Evolutionary conservation across 1,139 yeast species (phyloP).

Genomic region (Lipomyces yarrowii): DNA sequence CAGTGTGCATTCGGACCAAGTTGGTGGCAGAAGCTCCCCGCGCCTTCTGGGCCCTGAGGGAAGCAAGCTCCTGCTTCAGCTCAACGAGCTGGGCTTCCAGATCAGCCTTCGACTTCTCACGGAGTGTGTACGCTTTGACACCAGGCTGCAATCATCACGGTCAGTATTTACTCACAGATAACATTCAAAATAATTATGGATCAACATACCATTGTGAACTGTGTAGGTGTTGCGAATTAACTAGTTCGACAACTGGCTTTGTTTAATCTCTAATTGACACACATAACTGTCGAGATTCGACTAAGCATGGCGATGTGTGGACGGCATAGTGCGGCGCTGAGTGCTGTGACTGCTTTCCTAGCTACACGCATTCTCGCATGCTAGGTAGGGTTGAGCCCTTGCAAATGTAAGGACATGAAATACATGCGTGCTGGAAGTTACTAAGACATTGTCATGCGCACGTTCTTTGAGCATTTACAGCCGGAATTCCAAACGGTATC

Average conservation of each 20-base stretch:
- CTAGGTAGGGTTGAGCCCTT: conserved; percentile 12
- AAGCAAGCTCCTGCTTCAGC: conserved; percentile 95
- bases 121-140: conserved; percentile 68
- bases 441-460: background rate
- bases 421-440: background rate
- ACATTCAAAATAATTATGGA: background rate
- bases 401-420: background rate
- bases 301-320: background rate
- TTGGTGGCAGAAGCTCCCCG: conserved; percentile 73
- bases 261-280: background rate
- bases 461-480: background rate
- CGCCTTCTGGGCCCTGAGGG: conserved; percentile 94
- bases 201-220: conserved; percentile 20
- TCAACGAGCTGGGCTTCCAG: conserved; percentile 93
- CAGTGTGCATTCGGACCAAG: conserved; percentile 86
- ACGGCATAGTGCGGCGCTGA: background rate
- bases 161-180: conserved; percentile 1
- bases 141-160: conserved; percentile 23
- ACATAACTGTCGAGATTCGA: background rate
- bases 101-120: conserved; percentile 96
- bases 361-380: conserved; percentile 1
- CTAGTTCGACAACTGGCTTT: background rate
- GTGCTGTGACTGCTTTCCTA: background rate
- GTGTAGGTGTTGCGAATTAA: background rate
- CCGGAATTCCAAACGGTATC: background rate